Evolutionary conservation across 73 alveolate genomes (phyloP), one percentile per base, ranked within the genome.

Genomic region (Effrenium voratum): DNA sequence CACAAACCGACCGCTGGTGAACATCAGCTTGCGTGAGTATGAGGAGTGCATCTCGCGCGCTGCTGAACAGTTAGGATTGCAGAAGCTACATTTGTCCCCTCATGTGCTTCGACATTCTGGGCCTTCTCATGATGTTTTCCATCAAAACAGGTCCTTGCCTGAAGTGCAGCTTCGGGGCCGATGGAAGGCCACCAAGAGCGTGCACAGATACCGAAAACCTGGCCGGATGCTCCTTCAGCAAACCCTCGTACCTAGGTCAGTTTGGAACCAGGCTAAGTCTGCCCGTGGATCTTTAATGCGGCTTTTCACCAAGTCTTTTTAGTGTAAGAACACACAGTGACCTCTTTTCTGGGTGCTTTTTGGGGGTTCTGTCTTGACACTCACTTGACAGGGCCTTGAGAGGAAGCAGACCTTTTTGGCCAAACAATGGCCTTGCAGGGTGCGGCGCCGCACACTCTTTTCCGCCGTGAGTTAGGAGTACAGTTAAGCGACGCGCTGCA

Each of bases 161-260:
- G 52, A n/a, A 15, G 38, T 83, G 4, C 93, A 83, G 52, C 50
- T 28, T 16, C 76, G 93, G 6, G 93, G 93, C 38, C 26, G 77
- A 22, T 83, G 93, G 93, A n/a, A 30, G 5, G 36, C 79, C 28
- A 34, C 15, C 36, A 34, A 43, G 8, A 34, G 59, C 36, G 77
- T 83, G 38, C 5, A 24, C 10, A 26, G 93, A 6, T 50, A 83
- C 57, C 36, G 30, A 22, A 83, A 83, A 30, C 93, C 93, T 22
- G 93, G 93, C 16, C 76, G 93, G 6, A 55, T 83, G 93, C 30
- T 81, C 26, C 28, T 83, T 8, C 52, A n/a, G 12, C 93, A 83
- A 2, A 22, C 40, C 24, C n/a, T 41, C 10, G 59, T 76, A 4
- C 86, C 86, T 8, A 34, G 24, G 36, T 0, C 5, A 40, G 36